phyloP scores from a whole-genome alignment of 257 asterid genomes.

The Nyctanthes arbortristis region DNA sequence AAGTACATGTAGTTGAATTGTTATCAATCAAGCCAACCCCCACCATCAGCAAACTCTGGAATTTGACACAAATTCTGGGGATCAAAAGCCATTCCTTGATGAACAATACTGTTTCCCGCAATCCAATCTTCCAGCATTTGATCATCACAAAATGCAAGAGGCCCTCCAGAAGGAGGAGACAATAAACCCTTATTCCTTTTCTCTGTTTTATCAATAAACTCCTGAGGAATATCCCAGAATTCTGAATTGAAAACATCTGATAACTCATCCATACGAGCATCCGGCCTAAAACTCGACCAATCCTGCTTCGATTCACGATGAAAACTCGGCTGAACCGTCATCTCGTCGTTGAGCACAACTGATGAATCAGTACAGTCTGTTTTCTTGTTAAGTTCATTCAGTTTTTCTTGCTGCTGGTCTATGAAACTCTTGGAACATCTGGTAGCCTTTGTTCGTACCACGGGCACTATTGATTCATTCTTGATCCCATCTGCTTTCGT shows the following conservation, averaged over 20 bases:
- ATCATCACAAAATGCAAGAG: not conserved
- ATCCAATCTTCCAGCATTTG: conserved; percentile 5
- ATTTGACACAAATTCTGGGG: not conserved
- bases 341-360: not conserved
- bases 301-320: not conserved
- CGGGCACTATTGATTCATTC: not conserved
- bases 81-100: no score
- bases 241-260: not conserved
- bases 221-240: not conserved
- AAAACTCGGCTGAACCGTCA: not conserved
- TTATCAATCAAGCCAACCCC: not conserved
- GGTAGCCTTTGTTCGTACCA: not conserved
- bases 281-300: not conserved
- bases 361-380: not conserved
- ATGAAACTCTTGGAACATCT: not conserved
- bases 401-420: not conserved
- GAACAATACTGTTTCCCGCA: no score
- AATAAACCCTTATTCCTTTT: not conserved
- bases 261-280: not conserved
- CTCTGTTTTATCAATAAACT: not conserved
- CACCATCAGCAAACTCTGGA: conserved; percentile 6
- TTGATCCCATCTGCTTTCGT: not conserved
- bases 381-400: not conserved
- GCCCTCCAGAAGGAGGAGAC: not conserved
- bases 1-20: not conserved